Percentiles rank a stretch among this genome's conserved stretches.
These are phyloP conservation scores for Taphrina betulina DNA, from an alignment of 1,139 yeast genomes.

Conservation along the genomic window DNA sequence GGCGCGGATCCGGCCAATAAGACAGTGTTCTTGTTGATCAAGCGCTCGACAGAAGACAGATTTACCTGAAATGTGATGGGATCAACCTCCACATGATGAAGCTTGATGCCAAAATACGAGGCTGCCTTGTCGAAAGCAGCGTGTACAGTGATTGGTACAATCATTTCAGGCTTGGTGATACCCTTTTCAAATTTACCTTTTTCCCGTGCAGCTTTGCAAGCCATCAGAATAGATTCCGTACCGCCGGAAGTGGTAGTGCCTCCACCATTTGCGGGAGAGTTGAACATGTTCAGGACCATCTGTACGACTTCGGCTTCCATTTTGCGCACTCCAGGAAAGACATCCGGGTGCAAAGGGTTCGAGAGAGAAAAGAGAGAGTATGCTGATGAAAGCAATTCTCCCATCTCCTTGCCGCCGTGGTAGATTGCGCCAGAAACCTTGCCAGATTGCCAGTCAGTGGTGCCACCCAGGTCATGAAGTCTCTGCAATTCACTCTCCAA, in stretches of 20 bases:
- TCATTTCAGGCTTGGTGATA: conserved; percentile 73
- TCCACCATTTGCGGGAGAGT: conserved; percentile 70
- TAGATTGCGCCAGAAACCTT: conserved; percentile 93
- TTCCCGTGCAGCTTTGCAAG: conserved; percentile 78
- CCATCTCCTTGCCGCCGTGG: conserved; percentile 81
- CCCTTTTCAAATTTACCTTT: conserved; percentile 65
- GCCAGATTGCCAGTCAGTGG: conserved; percentile 52
- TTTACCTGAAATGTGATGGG: conserved; percentile 69
- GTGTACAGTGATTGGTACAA: conserved; percentile 86
- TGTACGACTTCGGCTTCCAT: conserved; percentile 95
- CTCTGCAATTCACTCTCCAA: conserved; percentile 42
- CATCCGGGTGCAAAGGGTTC: conserved; percentile 94
- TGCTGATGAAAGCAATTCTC: conserved; percentile 71
- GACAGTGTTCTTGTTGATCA: conserved; percentile 76
- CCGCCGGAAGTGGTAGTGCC: conserved; percentile 93
- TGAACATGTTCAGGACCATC: conserved; percentile 77
- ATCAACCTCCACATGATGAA: conserved; percentile 77
- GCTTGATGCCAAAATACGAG: conserved; percentile 79
- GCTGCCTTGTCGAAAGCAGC: conserved; percentile 97
- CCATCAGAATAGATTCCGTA: conserved; percentile 80
- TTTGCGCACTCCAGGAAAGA: conserved; percentile 91
- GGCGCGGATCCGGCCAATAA: conserved; percentile 92
- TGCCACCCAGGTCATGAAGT: conserved; percentile 21
- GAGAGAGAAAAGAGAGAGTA: conserved; percentile 77
- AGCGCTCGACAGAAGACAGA: conserved; percentile 57